Evolutionary conservation across 805 yeast species (phyloP).

Genomic region (Pichia phayaonensis): DNA sequence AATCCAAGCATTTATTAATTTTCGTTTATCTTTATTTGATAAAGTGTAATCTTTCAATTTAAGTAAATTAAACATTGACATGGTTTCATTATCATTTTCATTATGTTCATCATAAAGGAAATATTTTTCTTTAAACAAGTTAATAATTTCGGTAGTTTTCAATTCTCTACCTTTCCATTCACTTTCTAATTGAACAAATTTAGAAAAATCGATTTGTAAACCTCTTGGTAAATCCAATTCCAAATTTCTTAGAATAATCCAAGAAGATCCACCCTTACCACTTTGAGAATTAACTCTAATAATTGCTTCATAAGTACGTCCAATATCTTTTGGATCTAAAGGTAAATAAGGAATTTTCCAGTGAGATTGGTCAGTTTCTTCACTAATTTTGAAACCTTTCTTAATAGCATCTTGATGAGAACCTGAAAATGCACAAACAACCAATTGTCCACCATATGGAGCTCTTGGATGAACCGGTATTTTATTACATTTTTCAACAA

Average conservation of each 20-base stretch:
- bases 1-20: slow-evolving; percentile 41
- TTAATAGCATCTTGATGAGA: slow-evolving; percentile 88
- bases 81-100: slow-evolving; percentile 11
- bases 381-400: slow-evolving; percentile 59
- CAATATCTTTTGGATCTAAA: slow-evolving; percentile 77
- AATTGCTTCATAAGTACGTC: slow-evolving; percentile 87
- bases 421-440: slow-evolving; percentile 77
- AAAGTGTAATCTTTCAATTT: slow-evolving; percentile 21
- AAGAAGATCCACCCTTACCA: slow-evolving; percentile 86
- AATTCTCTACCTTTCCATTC: slow-evolving; percentile 69
- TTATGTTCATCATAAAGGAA: slow-evolving; percentile 24
- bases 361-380: slow-evolving; percentile 30
- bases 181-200: slow-evolving; percentile 60
- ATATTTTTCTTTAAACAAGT: slow-evolving; percentile 56
- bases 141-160: slow-evolving; percentile 53
- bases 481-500: slow-evolving; percentile 74
- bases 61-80: slow-evolving; percentile 15
- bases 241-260: slow-evolving; percentile 71
- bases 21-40: slow-evolving; percentile 31
- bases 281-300: slow-evolving; percentile 83
- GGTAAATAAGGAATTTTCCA: slow-evolving; percentile 83
- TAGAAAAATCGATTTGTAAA: slow-evolving; percentile 68
- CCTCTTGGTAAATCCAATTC: slow-evolving; percentile 79
- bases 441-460: slow-evolving; percentile 77
- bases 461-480: slow-evolving; percentile 73